Base-by-base conservation (phyloP, 2,329 filamentous ascomycete species). In the Ophiocordyceps camponoti-floridani region DNA sequence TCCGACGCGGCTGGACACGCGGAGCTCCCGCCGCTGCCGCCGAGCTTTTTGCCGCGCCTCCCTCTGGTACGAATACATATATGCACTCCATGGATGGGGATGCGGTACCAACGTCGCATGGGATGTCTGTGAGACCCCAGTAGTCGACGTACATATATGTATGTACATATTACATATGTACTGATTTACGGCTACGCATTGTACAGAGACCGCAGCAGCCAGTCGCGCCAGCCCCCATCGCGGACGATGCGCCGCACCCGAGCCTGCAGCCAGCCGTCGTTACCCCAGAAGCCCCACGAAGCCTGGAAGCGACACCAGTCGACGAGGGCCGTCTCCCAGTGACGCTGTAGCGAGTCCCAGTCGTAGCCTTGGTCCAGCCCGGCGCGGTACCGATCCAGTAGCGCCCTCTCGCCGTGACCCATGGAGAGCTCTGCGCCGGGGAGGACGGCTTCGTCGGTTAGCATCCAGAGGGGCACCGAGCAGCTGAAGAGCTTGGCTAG, bases 401-500 rank as follows among this genome's bases (percentile, higher is more conserved):
- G 53, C 2, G 44, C 30, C 43, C 56, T 62, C 50, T 82, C 77
- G 1, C 67, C 68, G 1, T 59, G 47, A 3, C 62, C 55, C 72
- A 79, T 76, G 0, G 49, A 26, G n/a, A 77, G 53, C 35, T 60
- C 53, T 1, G 61, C 47, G 0, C 2, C 31, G 14, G 63, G 58
- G 1, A 69, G 42, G 1, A 52, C 44, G 0, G 52, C 47, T 1
- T 44, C 42, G 5, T 50, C 52, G 0, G 62, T 59, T 0, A 82
- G 64, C 64, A 79, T 67, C 2, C 59, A 49, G 7, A 73, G 35
- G 0, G 77, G 75, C 0, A 82, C 67, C 2, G 77, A 80, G 55
- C 77, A 81, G 0, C 77, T 82, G 47, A 81, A 79, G 1, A 82
- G 56, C 53, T 82, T 82, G 2, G 77, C 77, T 0, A 82, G 60